Evolutionary conservation across 257 asterid genomes (phyloP).

Genomic region (Nicotiana benthamiana): DNA sequence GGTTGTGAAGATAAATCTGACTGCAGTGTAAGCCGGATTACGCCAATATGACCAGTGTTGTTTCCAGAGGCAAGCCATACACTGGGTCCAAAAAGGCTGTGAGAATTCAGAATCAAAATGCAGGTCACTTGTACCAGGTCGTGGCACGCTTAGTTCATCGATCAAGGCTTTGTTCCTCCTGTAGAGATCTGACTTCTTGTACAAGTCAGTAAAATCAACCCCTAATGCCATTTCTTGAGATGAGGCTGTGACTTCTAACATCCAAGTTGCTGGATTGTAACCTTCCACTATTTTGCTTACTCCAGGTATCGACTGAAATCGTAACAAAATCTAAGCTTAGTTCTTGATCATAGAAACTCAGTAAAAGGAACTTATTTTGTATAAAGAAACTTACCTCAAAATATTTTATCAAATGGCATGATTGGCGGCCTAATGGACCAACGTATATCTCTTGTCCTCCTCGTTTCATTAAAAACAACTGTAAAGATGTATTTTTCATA

Average conservation of each 20-base stretch:
- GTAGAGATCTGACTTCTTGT: conserved; percentile 42
- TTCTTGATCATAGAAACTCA: not conserved
- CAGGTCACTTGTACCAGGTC: conserved; percentile 30
- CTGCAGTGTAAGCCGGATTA: conserved; percentile 44
- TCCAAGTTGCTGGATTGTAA: conserved; percentile 73
- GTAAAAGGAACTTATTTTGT: not conserved
- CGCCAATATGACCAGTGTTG: conserved; percentile 58
- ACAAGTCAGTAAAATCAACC: conserved; percentile 29
- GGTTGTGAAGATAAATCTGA: conserved; percentile 34
- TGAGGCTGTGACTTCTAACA: conserved; percentile 48
- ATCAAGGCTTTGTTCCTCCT: conserved; percentile 45
- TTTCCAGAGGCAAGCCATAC: conserved; percentile 51
- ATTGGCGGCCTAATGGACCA: conserved; percentile 56
- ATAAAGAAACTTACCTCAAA: conserved; percentile 35
- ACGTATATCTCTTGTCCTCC: conserved; percentile 72
- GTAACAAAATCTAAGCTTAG: not conserved
- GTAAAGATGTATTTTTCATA: not conserved
- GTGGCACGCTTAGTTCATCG: conserved; percentile 35
- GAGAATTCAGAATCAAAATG: conserved; percentile 29
- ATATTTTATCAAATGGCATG: conserved; percentile 38
- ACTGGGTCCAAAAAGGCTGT: conserved; percentile 37
- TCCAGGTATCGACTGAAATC: conserved; percentile 32
- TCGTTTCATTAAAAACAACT: conserved; percentile 51
- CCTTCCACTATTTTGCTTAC: conserved; percentile 40
- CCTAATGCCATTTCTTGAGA: conserved; percentile 37